These are phyloP conservation scores for Boletellus deceptivus DNA, from an alignment of 1,284 basidiomycete species.

Conservation along the genomic window DNA sequence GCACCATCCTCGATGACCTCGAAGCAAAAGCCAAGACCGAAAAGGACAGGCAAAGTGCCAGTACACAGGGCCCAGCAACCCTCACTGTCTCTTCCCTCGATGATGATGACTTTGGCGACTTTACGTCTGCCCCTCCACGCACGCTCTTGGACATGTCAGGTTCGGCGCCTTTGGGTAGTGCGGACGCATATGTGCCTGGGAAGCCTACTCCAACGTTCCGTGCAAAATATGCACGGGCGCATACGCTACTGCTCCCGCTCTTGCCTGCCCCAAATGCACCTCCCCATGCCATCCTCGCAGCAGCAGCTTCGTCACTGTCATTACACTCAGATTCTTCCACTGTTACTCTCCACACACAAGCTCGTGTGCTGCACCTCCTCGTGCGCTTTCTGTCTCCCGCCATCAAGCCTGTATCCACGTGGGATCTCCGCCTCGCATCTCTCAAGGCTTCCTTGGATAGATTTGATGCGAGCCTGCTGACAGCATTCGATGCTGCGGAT, in stretches of 20 bases:
- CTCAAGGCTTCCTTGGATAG: constrained; percentile 81
- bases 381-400: constrained; percentile 66
- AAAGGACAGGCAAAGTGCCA: constrained; percentile 12
- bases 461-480: constrained; percentile 82
- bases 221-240: constrained; percentile 63
- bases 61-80: constrained; percentile 45
- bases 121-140: constrained; percentile 45
- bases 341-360: constrained; percentile 48
- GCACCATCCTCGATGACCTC: constrained; percentile 58
- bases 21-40: constrained; percentile 38
- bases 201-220: constrained; percentile 38
- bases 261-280: constrained; percentile 53
- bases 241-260: constrained; percentile 60
- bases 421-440: constrained; percentile 59
- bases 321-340: constrained; percentile 32
- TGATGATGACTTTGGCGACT: constrained; percentile 96
- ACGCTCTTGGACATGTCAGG: constrained; percentile 23
- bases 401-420: constrained; percentile 67
- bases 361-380: constrained; percentile 66
- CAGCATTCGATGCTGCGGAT: constrained; percentile 84
- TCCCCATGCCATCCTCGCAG: constrained; percentile 55
- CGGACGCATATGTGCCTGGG: constrained; percentile 18
- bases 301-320: constrained; percentile 40
- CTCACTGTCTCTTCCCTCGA: constrained; percentile 56
- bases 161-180: constrained; percentile 9